These are phyloP conservation scores for Petrea volubilis DNA, from an alignment of 257 asterid species.

Conservation along the genomic window DNA sequence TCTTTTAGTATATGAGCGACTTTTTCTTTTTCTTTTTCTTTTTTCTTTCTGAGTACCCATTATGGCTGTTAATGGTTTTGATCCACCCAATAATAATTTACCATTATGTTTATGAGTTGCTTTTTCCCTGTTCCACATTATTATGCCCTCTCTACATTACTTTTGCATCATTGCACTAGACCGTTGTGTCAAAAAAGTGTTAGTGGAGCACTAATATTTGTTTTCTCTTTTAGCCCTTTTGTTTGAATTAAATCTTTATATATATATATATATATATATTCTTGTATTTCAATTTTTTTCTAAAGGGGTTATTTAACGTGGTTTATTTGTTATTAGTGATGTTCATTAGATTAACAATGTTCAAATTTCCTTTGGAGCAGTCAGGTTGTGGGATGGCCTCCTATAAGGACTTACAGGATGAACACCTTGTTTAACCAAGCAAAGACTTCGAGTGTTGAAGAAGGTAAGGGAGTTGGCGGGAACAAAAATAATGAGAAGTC, in stretches of 20 bases:
- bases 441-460: constrained; percentile 50
- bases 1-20: not conserved
- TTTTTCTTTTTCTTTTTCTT: not conserved
- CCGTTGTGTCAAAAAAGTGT: constrained; percentile 13
- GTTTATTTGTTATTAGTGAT: not conserved
- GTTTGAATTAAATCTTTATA: constrained; percentile 2
- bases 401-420: constrained; percentile 72
- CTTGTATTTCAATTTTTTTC: too few species aligned
- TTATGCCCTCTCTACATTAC: constrained; percentile 24
- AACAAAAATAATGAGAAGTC: constrained; percentile 52
- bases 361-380: constrained; percentile 40
- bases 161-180: constrained; percentile 26
- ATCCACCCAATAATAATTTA: constrained; percentile 21
- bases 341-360: not conserved
- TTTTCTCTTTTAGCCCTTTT: constrained; percentile 6
- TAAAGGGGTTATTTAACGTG: too few species aligned
- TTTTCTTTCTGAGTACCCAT: constrained; percentile 23
- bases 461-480: constrained; percentile 56
- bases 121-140: constrained; percentile 22
- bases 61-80: constrained; percentile 20
- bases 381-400: constrained; percentile 99
- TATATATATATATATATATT: too few species aligned
- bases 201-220: constrained; percentile 8
- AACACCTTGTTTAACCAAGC: constrained; percentile 69
- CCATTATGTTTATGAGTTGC: constrained; percentile 31